Percentiles rank a stretch among this genome's conserved stretches.
Conservation (phyloP, 768 basidiomycete genomes). For the Termitomyces sp. region DNA sequence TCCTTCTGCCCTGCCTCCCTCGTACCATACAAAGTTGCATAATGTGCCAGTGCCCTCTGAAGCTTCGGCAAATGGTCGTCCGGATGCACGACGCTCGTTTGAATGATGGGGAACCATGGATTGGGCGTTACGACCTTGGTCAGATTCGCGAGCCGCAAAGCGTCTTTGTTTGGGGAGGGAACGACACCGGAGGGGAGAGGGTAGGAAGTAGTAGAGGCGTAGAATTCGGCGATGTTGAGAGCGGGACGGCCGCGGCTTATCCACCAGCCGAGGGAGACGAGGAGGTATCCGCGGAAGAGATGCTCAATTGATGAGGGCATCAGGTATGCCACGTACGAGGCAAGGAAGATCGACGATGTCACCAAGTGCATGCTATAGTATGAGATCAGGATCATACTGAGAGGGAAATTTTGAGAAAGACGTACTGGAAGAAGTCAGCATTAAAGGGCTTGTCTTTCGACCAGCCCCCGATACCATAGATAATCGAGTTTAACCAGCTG, state of each 20-base stretch:
- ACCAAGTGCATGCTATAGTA: constrained; percentile 54
- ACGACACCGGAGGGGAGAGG: constrained; percentile 13
- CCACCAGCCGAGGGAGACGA: constrained; percentile 47
- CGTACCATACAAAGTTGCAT: constrained; percentile 17
- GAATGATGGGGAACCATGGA: constrained; percentile 54
- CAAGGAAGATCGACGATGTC: constrained; percentile 60
- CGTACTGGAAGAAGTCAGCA: constrained; percentile 21
- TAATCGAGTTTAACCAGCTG: constrained; percentile 16
- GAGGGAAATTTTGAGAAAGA: not conserved
- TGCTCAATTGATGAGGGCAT: constrained; percentile 38
- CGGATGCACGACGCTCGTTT: constrained; percentile 50
- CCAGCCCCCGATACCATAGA: constrained; percentile 19
- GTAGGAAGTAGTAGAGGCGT: constrained; percentile 21
- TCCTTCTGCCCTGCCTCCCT: constrained; percentile 22
- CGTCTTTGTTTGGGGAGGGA: constrained; percentile 21
- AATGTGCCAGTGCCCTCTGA: constrained; percentile 27
- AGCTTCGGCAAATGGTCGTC: constrained; percentile 45
- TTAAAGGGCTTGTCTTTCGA: constrained; percentile 12
- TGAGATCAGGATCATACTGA: not conserved
- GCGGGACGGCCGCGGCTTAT: constrained; percentile 51
- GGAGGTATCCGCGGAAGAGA: constrained; percentile 58
- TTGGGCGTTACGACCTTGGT: constrained; percentile 38
- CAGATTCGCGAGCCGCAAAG: constrained; percentile 23
- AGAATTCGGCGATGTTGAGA: constrained; percentile 47
- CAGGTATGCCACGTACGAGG: constrained; percentile 38